These are phyloP conservation scores for Phialophora expanda DNA, from an alignment of 2,329 filamentous ascomycete genomes.

Conservation along the genomic window DNA sequence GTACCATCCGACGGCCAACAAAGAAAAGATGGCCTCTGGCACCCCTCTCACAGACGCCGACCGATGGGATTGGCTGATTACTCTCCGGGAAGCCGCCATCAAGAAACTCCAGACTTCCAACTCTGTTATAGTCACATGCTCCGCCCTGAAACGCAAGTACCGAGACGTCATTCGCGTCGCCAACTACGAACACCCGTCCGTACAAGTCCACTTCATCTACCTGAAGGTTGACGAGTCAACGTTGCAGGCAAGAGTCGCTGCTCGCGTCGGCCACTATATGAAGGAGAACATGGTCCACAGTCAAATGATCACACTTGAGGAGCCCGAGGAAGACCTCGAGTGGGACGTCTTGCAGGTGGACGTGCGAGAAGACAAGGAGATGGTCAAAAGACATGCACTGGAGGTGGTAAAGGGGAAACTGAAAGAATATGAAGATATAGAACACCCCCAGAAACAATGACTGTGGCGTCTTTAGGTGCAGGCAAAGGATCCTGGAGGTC, in stretches of 20 bases:
- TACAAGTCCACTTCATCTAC: conserved; percentile 92
- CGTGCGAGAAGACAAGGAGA: conserved; percentile 57
- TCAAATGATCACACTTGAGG: conserved; percentile 87
- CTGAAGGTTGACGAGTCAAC: conserved; percentile 77
- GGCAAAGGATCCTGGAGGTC: not conserved
- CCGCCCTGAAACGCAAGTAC: conserved; percentile 95
- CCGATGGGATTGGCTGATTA: conserved; percentile 95
- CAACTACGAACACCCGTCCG: conserved; percentile 72
- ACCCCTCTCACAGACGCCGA: conserved; percentile 88
- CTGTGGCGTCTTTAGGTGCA: not conserved
- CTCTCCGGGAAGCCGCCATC: conserved; percentile 68
- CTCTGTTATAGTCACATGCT: conserved; percentile 94
- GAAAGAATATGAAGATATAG: conserved; percentile 48
- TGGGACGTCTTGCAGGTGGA: conserved; percentile 74
- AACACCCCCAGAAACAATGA: conserved; percentile 9
- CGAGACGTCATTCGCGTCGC: conserved; percentile 86
- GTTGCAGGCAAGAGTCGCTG: conserved; percentile 74
- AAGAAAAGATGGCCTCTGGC: conserved; percentile 87
- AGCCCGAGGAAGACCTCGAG: conserved; percentile 70
- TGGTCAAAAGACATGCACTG: conserved; percentile 67
- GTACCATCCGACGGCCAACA: conserved; percentile 67
- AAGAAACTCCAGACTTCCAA: conserved; percentile 57
- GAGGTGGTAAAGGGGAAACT: conserved; percentile 63
- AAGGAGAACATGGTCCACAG: conserved; percentile 93
- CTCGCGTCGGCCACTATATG: conserved; percentile 89